A percentile compares a stretch with the other conserved stretches of the same genome.
Conservation (phyloP, 352 stramenopile genomes). For the Globisporangium mamillatum region DNA sequence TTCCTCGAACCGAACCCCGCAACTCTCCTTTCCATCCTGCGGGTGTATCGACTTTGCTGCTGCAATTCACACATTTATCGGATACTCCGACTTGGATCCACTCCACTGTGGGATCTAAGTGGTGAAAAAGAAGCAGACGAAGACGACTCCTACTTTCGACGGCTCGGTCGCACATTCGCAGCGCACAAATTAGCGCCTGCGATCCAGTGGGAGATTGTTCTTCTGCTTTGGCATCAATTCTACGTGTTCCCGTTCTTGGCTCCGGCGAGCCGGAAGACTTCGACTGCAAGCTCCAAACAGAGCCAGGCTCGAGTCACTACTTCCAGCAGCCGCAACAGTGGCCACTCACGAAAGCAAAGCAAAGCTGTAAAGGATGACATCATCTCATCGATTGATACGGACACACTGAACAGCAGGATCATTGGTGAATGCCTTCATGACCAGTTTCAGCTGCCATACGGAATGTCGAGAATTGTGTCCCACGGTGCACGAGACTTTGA, state of each 20-base stretch:
- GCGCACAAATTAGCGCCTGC: not conserved
- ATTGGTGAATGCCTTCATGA: not conserved
- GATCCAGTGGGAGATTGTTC: constrained; percentile 6
- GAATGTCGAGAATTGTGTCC: not conserved
- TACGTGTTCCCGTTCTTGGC: not conserved
- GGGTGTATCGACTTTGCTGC: constrained; percentile 19
- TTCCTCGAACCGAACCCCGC: not conserved
- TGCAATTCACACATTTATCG: constrained; percentile 24
- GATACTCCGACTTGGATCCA: constrained; percentile 21
- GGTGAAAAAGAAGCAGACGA: constrained; percentile 6
- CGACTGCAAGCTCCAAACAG: not conserved
- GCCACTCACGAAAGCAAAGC: not conserved
- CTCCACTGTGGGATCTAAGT: constrained; percentile 16
- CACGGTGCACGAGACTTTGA: constrained; percentile 5
- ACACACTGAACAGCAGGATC: not conserved
- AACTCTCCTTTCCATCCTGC: constrained; percentile 7
- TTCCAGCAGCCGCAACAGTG: not conserved
- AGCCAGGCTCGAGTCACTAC: not conserved
- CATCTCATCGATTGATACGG: not conserved
- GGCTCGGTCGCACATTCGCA: constrained; percentile 8
- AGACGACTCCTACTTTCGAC: constrained; percentile 9
- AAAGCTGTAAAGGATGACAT: not conserved
- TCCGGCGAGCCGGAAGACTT: not conserved
- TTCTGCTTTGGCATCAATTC: constrained; percentile 10
- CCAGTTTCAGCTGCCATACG: constrained; percentile 4